These are phyloP conservation scores for Penicillium paradoxum DNA, from an alignment of 495 filamentous ascomycete species.

Conservation along the genomic window DNA sequence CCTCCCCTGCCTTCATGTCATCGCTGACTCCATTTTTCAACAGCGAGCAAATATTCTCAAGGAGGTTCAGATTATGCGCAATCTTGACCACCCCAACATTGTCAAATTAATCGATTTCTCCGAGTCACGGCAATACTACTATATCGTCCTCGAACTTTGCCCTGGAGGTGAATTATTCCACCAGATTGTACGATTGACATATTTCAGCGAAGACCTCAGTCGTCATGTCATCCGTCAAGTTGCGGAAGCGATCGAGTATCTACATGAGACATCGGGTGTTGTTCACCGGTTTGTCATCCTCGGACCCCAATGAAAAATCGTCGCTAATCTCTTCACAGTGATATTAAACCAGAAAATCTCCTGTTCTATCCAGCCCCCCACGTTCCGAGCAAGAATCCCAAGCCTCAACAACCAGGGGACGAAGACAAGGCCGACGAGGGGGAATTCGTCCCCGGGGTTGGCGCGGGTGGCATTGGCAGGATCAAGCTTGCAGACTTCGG, in stretches of 20 bases:
- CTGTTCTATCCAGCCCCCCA: constrained; percentile 85
- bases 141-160: constrained; percentile 92
- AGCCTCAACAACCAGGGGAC: constrained; percentile 74
- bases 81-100: constrained; percentile 92
- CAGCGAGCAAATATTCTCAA: constrained; percentile 96
- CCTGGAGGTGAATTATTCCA: constrained; percentile 96
- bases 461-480: constrained; percentile 85
- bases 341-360: constrained; percentile 98
- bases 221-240: constrained; percentile 93
- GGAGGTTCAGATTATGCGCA: constrained; percentile 98
- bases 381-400: constrained; percentile 72
- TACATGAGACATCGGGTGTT: constrained; percentile 91
- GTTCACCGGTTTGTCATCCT: constrained; percentile 80
- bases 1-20: neutral
- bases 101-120: constrained; percentile 89
- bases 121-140: constrained; percentile 93
- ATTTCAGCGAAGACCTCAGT: constrained; percentile 94
- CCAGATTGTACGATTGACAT: constrained; percentile 95
- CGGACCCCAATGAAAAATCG: too few relatives aligned
- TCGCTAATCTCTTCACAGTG: constrained; percentile 48
- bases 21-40: constrained; percentile 15
- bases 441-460: constrained; percentile 78
- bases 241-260: constrained; percentile 85
- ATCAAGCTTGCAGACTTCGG: constrained; percentile 99
- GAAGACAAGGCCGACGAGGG: constrained; percentile 98